Evolutionary conservation across 2,329 filamentous ascomycete genomes (phyloP).

Genomic region (Phaeomoniella chlamydospora): DNA sequence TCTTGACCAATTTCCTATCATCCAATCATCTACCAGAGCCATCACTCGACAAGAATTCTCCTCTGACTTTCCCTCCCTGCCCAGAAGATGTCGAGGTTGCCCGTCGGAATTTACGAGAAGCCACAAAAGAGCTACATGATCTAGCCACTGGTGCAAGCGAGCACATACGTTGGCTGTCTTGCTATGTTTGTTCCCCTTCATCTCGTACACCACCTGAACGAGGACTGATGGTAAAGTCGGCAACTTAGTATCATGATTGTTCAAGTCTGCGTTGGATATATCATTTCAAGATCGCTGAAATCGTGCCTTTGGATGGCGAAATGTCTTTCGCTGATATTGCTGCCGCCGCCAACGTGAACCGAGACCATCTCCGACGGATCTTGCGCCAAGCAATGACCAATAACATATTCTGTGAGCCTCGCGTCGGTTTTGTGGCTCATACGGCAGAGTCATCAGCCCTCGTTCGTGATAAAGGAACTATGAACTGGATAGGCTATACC

Average conservation of each 20-base stretch:
- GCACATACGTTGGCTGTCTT: constrained; percentile 1
- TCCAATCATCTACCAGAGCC: constrained; percentile 2
- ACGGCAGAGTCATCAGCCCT: constrained; percentile 8
- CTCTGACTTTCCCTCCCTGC: background rate
- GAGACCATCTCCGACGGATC: constrained; percentile 11
- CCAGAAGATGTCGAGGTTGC: constrained; percentile 2
- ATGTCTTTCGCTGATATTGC: constrained; percentile 9
- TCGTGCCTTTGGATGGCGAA: constrained; percentile 12
- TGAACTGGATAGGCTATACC: constrained; percentile 6
- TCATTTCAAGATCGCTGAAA: constrained; percentile 11
- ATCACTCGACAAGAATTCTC: constrained; percentile 1
- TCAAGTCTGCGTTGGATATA: constrained; percentile 10
- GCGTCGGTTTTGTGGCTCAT: constrained; percentile 14
- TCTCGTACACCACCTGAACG: background rate
- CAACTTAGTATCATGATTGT: constrained; percentile 9
- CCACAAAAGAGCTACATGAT: constrained; percentile 3
- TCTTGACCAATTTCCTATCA: constrained; percentile 1
- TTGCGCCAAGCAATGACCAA: constrained; percentile 15
- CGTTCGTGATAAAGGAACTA: constrained; percentile 2
- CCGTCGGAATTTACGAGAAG: constrained; percentile 1
- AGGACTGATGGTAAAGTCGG: constrained; percentile 1
- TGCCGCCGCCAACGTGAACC: constrained; percentile 7
- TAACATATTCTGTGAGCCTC: constrained; percentile 14
- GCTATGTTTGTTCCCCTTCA: constrained; percentile 1
- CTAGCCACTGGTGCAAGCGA: constrained; percentile 2